These are phyloP conservation scores for Pseudomassariella vexata DNA, from an alignment of 2,329 filamentous ascomycete species.

Conservation along the genomic window DNA sequence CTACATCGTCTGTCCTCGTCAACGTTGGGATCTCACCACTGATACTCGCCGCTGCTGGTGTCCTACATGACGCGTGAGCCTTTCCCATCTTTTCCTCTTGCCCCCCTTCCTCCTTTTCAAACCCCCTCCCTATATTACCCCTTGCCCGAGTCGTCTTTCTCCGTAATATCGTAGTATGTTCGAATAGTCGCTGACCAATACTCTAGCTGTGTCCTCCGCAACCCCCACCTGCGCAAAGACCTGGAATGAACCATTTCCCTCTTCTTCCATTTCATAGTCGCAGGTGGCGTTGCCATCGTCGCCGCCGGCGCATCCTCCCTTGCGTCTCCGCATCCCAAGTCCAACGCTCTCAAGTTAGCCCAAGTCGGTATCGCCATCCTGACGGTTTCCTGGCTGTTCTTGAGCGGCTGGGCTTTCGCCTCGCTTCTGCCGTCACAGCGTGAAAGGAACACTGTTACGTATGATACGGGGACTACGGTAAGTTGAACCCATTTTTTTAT, in stretches of 20 bases:
- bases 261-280: constrained; percentile 17
- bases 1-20: constrained; percentile 27
- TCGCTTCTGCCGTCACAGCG: constrained; percentile 5
- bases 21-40: constrained; percentile 33
- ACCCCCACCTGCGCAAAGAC: constrained; percentile 10
- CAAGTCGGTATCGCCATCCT: constrained; percentile 17
- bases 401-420: constrained; percentile 8
- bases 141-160: too few species aligned
- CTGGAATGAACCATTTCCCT: constrained; percentile 9
- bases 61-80: constrained; percentile 30
- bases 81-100: neutral
- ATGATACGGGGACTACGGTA: too few species aligned
- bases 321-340: constrained; percentile 8
- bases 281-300: constrained; percentile 17
- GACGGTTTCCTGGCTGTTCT: constrained; percentile 14
- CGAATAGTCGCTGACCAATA: too few species aligned
- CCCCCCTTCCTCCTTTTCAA: neutral
- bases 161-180: too few species aligned
- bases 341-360: constrained; percentile 8
- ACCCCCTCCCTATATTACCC: constrained; percentile 4
- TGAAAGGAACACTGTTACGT: too few species aligned
- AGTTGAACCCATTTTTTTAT: too few species aligned
- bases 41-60: constrained; percentile 20
- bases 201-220: constrained; percentile 12
- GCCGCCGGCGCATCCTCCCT: constrained; percentile 16